Percentiles rank a stretch among this genome's conserved stretches.
Conservation (phyloP, 176 grass and related monocot genomes). For the Urochloa ruziziensis region DNA sequence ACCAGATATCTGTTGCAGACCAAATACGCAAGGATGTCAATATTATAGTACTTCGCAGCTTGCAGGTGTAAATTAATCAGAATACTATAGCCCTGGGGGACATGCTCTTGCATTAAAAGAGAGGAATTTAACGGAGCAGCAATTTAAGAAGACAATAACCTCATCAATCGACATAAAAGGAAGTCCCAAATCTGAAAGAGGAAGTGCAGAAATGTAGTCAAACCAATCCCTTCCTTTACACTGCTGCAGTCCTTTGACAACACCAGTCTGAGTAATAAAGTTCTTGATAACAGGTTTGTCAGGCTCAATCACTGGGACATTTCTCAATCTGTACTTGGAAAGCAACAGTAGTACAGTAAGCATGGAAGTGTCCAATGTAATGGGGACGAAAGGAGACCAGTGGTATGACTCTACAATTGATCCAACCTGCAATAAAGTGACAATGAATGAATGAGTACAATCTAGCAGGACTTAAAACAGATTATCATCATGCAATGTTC, state of each 20-base stretch:
- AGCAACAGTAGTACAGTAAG: constrained; percentile 84
- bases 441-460: background rate
- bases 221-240: constrained; percentile 98
- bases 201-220: constrained; percentile 73
- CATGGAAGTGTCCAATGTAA: constrained; percentile 73
- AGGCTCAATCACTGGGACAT: constrained; percentile 77
- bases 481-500: background rate
- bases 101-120: background rate
- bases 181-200: constrained; percentile 87
- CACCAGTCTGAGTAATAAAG: constrained; percentile 86
- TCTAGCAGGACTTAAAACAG: constrained; percentile 22
- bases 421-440: constrained; percentile 54
- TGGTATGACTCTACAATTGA: constrained; percentile 64
- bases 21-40: background rate
- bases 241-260: constrained; percentile 80
- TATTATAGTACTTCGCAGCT: background rate
- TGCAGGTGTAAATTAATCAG: constrained; percentile 12
- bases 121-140: constrained; percentile 7
- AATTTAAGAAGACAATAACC: constrained; percentile 48
- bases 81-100: background rate
- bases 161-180: constrained; percentile 89
- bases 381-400: constrained; percentile 78
- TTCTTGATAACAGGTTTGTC: constrained; percentile 71
- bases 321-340: constrained; percentile 93
- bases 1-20: background rate